Conservation (phyloP, 2,329 filamentous ascomycete genomes). For the Exophiala spinifera region DNA sequence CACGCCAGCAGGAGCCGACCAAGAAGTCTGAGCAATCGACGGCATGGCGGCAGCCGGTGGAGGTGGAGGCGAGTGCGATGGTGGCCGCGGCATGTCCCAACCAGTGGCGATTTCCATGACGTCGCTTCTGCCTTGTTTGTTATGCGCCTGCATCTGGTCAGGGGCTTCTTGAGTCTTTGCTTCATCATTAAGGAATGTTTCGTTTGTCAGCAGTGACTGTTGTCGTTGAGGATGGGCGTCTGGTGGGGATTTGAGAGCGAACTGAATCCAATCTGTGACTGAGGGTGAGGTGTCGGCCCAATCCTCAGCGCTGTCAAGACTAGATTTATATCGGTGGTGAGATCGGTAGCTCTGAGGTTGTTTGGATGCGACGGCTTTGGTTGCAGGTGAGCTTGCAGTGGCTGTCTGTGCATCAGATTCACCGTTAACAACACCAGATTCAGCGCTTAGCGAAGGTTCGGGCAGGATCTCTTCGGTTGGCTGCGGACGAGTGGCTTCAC, state of each 20-base stretch:
- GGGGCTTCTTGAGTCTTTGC: neutral
- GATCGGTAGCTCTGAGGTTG: constrained; percentile 21
- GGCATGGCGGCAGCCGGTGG: constrained; percentile 19
- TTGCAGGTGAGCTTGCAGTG: neutral
- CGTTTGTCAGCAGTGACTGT: constrained; percentile 14
- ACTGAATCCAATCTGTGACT: constrained; percentile 48
- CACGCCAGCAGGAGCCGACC: constrained; percentile 17
- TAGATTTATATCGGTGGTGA: constrained; percentile 38
- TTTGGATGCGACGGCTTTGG: neutral
- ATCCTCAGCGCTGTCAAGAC: constrained; percentile 45
- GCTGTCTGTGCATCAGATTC: neutral
- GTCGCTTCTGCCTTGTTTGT: neutral
- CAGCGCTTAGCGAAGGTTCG: neutral
- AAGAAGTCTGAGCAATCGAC: constrained; percentile 23
- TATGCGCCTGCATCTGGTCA: neutral
- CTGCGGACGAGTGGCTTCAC: constrained; percentile 6
- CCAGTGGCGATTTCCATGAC: constrained; percentile 2
- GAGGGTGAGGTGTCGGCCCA: constrained; percentile 51
- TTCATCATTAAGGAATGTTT: constrained; percentile 3
- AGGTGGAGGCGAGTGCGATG: constrained; percentile 28
- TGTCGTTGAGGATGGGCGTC: constrained; percentile 7
- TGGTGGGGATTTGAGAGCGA: constrained; percentile 32
- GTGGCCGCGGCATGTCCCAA: constrained; percentile 21
- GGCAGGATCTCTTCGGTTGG: constrained; percentile 8
- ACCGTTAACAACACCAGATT: neutral